phyloP scores from a whole-genome alignment of 768 basidiomycete genomes.

The Rhodosporidiobolus odoratus region DNA sequence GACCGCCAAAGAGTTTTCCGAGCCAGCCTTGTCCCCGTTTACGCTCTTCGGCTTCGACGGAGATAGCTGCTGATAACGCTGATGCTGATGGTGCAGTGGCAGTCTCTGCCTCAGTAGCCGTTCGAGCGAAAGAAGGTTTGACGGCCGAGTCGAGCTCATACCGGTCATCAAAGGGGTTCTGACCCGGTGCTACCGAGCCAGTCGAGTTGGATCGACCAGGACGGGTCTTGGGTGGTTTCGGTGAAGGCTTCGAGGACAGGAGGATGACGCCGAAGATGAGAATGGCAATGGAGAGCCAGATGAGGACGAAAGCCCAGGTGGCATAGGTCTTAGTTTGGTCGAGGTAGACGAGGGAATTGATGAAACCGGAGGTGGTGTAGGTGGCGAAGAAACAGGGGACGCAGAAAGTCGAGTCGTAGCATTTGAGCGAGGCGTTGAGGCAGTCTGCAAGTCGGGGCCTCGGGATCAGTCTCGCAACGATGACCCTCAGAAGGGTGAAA shows the following conservation, averaged over 20 bases:
- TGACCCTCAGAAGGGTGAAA: too few species aligned
- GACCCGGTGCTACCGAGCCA: slow-evolving; percentile 33
- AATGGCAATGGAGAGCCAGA: slow-evolving; percentile 76
- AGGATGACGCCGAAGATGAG: slow-evolving; percentile 90
- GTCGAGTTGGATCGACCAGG: slow-evolving; percentile 44
- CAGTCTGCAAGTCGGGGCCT: neutral
- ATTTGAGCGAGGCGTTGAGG: slow-evolving; percentile 26
- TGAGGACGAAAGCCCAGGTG: slow-evolving; percentile 60
- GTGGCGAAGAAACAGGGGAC: slow-evolving; percentile 93
- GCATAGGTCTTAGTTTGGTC: slow-evolving; percentile 9
- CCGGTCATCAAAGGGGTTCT: slow-evolving; percentile 41
- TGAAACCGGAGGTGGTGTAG: slow-evolving; percentile 64
- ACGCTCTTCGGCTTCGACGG: too few species aligned
- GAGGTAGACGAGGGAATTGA: slow-evolving; percentile 69
- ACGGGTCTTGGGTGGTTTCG: slow-evolving; percentile 49
- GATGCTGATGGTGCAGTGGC: neutral
- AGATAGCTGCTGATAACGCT: too few species aligned
- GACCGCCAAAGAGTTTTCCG: slow-evolving; percentile 17
- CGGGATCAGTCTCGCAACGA: neutral
- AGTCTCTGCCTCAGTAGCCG: slow-evolving; percentile 1
- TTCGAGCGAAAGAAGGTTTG: slow-evolving; percentile 46
- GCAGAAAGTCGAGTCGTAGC: slow-evolving; percentile 26
- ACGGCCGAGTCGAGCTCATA: slow-evolving; percentile 28
- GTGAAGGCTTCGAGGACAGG: slow-evolving; percentile 81
- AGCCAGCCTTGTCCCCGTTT: slow-evolving; percentile 15